Conservation (phyloP, 805 yeast genomes). For the Candida argentea region DNA sequence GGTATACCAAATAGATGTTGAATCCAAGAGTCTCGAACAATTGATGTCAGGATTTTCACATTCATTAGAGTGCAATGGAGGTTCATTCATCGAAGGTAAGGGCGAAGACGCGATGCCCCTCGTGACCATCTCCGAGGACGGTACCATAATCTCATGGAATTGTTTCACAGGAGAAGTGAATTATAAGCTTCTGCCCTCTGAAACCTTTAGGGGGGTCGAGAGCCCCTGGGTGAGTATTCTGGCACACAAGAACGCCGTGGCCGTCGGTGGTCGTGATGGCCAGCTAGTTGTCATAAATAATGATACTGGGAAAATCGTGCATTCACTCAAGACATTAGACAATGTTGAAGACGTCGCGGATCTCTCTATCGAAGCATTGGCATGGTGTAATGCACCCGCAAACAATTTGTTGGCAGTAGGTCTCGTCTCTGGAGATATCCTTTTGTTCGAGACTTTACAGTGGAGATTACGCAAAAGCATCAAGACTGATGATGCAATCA, state of each 20-base stretch:
- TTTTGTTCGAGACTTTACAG: conserved; percentile 69
- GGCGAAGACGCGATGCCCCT: conserved; percentile 53
- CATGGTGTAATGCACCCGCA: conserved; percentile 59
- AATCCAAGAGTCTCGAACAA: conserved; percentile 41
- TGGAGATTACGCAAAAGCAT: conserved; percentile 79
- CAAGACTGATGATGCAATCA: conserved; percentile 70
- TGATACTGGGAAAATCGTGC: conserved; percentile 63
- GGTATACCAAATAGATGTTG: conserved; percentile 69
- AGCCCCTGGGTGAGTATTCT: conserved; percentile 86
- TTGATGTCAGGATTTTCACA: conserved; percentile 76
- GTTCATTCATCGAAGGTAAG: conserved; percentile 50
- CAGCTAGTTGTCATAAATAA: conserved; percentile 68
- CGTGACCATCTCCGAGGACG: conserved; percentile 76
- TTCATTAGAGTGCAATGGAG: conserved; percentile 70
- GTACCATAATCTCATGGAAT: conserved; percentile 82
- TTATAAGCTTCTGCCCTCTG: conserved; percentile 52
- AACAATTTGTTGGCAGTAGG: conserved; percentile 69
- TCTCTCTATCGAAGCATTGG: conserved; percentile 46
- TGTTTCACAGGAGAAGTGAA: conserved; percentile 64
- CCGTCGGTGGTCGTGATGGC: conserved; percentile 86
- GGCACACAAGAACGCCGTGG: conserved; percentile 44
- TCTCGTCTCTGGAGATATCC: conserved; percentile 78
- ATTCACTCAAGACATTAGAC: conserved; percentile 55
- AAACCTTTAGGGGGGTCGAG: conserved; percentile 59
- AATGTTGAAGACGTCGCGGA: conserved; percentile 35